Conservation (phyloP, 805 yeast genomes). For the Kuraishia molischiana region DNA sequence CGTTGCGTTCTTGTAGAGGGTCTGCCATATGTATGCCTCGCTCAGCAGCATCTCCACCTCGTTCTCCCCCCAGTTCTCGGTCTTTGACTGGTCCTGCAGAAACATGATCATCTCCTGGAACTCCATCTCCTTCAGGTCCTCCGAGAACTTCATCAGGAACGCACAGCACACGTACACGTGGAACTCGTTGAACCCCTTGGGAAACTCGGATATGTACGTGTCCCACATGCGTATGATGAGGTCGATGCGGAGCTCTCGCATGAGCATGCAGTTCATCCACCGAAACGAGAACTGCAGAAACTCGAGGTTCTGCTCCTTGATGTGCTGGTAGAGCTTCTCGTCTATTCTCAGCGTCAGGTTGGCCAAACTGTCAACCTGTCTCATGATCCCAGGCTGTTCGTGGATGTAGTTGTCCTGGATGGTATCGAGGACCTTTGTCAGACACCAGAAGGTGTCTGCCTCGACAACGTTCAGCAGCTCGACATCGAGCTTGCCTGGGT, state of each 20-base stretch:
- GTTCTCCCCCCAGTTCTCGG: constrained; percentile 74
- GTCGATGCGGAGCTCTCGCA: constrained; percentile 80
- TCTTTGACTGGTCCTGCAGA: constrained; percentile 76
- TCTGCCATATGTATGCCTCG: constrained; percentile 96
- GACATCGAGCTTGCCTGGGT: constrained; percentile 37
- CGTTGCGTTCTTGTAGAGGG: constrained; percentile 78
- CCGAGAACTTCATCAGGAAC: constrained; percentile 81
- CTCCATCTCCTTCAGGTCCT: constrained; percentile 70
- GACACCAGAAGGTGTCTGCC: constrained; percentile 97
- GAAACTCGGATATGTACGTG: constrained; percentile 71
- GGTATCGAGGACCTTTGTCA: constrained; percentile 82
- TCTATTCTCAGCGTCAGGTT: constrained; percentile 79
- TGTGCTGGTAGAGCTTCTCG: constrained; percentile 58
- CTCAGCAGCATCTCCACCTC: constrained; percentile 88
- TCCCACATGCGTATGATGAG: constrained; percentile 96
- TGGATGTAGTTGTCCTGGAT: constrained; percentile 96
- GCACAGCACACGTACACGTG: constrained; percentile 98
- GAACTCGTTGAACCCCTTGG: constrained; percentile 78
- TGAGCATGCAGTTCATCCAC: constrained; percentile 97
- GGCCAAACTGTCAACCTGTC: constrained; percentile 78
- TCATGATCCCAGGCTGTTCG: constrained; percentile 93
- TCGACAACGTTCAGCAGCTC: constrained; percentile 64
- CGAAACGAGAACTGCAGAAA: constrained; percentile 93
- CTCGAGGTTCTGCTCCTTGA: constrained; percentile 77
- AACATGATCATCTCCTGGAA: constrained; percentile 92